A percentile compares a stretch with the other conserved stretches of the same genome.
Conservation (phyloP, 768 basidiomycete species). For the Hypholoma sublateritium region DNA sequence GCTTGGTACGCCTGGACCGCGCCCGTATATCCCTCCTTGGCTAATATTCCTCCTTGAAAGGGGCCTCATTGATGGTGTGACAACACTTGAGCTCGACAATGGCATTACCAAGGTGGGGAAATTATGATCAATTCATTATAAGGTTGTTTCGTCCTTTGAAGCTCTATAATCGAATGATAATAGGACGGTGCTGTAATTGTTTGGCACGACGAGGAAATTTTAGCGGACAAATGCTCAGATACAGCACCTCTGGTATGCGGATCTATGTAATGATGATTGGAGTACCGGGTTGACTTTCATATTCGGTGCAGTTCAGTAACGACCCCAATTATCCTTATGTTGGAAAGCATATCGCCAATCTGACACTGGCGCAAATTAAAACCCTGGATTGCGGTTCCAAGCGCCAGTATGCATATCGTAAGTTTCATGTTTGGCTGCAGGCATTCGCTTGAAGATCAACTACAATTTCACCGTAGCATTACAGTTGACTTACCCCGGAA, state of each 20-base stretch:
- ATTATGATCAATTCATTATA: too few relatives aligned
- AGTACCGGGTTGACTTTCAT: not conserved
- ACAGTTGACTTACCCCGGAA: constrained; percentile 65
- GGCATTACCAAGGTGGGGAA: constrained; percentile 63
- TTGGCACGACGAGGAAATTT: constrained; percentile 77
- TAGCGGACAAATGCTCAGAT: constrained; percentile 64
- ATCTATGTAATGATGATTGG: not conserved
- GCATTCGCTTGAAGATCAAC: not conserved
- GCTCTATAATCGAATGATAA: not conserved
- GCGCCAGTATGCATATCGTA: constrained; percentile 59
- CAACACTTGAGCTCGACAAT: constrained; percentile 78
- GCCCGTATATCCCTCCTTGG: not conserved
- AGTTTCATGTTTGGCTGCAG: constrained; percentile 19
- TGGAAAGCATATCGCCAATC: constrained; percentile 73
- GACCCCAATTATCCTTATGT: constrained; percentile 74
- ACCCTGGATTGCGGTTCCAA: constrained; percentile 80
- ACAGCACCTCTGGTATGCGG: constrained; percentile 58
- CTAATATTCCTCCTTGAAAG: constrained; percentile 30
- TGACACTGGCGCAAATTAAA: constrained; percentile 77
- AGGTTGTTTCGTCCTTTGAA: too few relatives aligned
- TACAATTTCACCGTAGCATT: constrained; percentile 39
- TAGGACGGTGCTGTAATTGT: constrained; percentile 79
- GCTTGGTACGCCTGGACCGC: constrained; percentile 53
- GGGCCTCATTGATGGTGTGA: constrained; percentile 74
- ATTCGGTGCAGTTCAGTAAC: constrained; percentile 38